These are phyloP conservation scores for Erythrobasidium hasegawianum DNA, from an alignment of 1,284 basidiomycete genomes.

Conservation along the genomic window DNA sequence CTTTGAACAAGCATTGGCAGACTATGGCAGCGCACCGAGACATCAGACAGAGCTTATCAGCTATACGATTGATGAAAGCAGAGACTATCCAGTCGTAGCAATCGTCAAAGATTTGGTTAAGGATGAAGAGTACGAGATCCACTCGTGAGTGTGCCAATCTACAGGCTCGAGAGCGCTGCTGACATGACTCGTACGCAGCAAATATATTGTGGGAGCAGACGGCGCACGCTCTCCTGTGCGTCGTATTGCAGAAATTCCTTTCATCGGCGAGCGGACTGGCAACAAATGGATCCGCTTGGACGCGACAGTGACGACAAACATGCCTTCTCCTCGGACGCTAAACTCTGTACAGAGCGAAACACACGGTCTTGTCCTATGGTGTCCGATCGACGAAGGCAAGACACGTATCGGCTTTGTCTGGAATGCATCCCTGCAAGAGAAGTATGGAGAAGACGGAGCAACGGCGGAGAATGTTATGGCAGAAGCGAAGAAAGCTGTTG, in stretches of 20 bases:
- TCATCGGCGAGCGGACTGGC: slow-evolving; percentile 21
- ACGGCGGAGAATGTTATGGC: slow-evolving; percentile 45
- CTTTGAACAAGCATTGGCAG: slow-evolving; percentile 33
- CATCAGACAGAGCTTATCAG: slow-evolving; percentile 17
- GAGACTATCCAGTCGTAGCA: slow-evolving; percentile 28
- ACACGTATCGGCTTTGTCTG: slow-evolving; percentile 36
- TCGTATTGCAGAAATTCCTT: slow-evolving; percentile 30
- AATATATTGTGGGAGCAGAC: slow-evolving; percentile 36
- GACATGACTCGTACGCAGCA: no score
- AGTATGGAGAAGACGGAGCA: slow-evolving; percentile 45
- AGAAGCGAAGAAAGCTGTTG: slow-evolving; percentile 46
- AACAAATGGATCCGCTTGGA: slow-evolving; percentile 38
- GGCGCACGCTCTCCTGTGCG: slow-evolving; percentile 33
- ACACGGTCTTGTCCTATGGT: slow-evolving; percentile 36
- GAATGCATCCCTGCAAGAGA: slow-evolving; percentile 18
- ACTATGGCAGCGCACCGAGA: slow-evolving; percentile 11
- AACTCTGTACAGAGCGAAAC: slow-evolving; percentile 36
- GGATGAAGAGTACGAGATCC: slow-evolving; percentile 17
- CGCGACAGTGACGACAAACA: slow-evolving; percentile 35
- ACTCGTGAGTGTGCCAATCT: slow-evolving; percentile 35
- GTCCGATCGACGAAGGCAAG: slow-evolving; percentile 36
- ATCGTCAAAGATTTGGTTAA: slow-evolving; percentile 20
- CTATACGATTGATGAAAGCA: slow-evolving; percentile 21
- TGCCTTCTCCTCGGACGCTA: slow-evolving; percentile 33
- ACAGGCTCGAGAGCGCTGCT: no score